A percentile compares a stretch with the other conserved stretches of the same genome.
Evolutionary conservation across 75 land plant genomes (phyloP).

Genomic region (Sequoia sempervirens): DNA sequence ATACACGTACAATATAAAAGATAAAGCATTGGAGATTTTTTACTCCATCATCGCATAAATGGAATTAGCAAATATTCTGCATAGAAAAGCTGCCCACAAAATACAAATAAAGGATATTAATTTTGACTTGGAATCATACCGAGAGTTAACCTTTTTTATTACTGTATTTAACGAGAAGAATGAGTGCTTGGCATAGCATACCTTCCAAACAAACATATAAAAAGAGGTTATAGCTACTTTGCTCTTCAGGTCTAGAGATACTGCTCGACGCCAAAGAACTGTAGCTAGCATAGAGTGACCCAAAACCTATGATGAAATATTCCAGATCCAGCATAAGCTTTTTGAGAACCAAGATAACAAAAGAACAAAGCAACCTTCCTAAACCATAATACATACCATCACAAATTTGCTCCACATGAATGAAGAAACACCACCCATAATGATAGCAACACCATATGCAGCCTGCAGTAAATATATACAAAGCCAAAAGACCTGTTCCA

Average conservation of each 20-base stretch:
- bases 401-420: constrained; percentile 62
- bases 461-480: constrained; percentile 82
- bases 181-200: constrained; percentile 15
- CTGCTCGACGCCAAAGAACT: constrained; percentile 71
- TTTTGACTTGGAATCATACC: not conserved
- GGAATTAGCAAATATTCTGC: constrained; percentile 94
- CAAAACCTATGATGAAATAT: constrained; percentile 37
- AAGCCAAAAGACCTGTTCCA: constrained; percentile 87
- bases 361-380: not conserved
- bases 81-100: constrained; percentile 80
- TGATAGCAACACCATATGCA: constrained; percentile 72
- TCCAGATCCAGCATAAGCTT: not conserved
- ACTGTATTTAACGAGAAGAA: not conserved
- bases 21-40: not conserved
- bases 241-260: constrained; percentile 59
- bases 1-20: not conserved
- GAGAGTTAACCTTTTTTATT: not conserved
- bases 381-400: constrained; percentile 31
- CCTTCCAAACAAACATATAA: constrained; percentile 99
- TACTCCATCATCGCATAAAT: constrained; percentile 60
- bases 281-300: constrained; percentile 71
- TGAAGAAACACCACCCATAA: constrained; percentile 54
- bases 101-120: not conserved
- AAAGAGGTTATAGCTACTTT: constrained; percentile 78
- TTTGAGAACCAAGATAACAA: not conserved